phyloP scores from a whole-genome alignment of 2,329 filamentous ascomycete species.

The Pseudocercospora eumusae region DNA sequence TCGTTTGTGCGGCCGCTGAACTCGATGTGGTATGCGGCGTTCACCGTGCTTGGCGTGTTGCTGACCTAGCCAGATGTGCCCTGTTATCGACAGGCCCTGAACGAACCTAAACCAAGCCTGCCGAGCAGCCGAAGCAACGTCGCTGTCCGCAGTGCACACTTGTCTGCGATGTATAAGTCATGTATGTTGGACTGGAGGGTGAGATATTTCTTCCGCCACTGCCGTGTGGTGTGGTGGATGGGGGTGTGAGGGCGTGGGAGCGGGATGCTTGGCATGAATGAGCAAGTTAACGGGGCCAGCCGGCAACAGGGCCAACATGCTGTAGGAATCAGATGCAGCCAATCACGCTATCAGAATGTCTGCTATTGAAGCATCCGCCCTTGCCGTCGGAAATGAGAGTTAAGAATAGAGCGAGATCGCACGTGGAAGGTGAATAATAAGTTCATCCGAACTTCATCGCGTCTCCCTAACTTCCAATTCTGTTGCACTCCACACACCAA shows the following conservation, averaged over 20 bases:
- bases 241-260: no score
- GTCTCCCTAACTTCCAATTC: neutral
- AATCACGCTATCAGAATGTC: neutral
- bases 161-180: neutral
- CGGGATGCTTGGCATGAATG: no score
- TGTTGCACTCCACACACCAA: no score
- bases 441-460: no score
- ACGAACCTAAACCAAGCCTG: neutral
- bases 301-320: no score
- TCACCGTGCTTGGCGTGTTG: no score
- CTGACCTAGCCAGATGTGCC: neutral
- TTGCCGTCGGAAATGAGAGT: neutral
- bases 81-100: neutral
- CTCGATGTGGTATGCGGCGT: neutral
- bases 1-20: neutral
- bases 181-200: neutral
- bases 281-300: neutral
- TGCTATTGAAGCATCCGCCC: neutral
- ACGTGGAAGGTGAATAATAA: no score
- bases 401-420: neutral
- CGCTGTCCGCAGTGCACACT: neutral
- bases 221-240: no score
- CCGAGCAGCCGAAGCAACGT: neutral
- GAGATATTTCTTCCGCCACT: neutral
- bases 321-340: no score